Evolutionary conservation across 2,329 filamentous ascomycete genomes (phyloP).

Genomic region (Rhynchosporium agropyri): DNA sequence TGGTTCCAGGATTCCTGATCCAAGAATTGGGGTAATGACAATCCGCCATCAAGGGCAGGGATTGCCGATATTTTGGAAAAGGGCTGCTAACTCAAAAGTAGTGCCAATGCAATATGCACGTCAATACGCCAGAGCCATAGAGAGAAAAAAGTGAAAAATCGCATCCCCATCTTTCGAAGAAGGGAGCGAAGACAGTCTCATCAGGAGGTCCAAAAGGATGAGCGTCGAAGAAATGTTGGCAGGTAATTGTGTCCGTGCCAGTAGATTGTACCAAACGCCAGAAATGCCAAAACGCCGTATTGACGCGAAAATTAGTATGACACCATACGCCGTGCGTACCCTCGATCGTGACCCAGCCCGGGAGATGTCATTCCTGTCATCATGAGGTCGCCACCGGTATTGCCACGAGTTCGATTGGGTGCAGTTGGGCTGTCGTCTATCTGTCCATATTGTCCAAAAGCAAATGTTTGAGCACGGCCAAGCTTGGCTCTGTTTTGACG

Average conservation of each 20-base stretch:
- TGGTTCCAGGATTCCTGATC: slow-evolving; percentile 41
- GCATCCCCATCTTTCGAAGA: slow-evolving; percentile 33
- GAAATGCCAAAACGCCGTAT: slow-evolving; percentile 34
- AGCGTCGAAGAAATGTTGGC: slow-evolving; percentile 26
- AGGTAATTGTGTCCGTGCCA: slow-evolving; percentile 17
- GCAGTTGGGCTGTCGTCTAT: slow-evolving; percentile 63
- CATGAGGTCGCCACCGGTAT: slow-evolving; percentile 40
- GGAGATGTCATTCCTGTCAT: slow-evolving; percentile 46
- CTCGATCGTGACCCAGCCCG: slow-evolving; percentile 53
- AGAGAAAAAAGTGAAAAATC: slow-evolving; percentile 24
- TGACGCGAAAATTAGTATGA: slow-evolving; percentile 56
- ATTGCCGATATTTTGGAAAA: slow-evolving; percentile 23
- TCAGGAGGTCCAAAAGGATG: slow-evolving; percentile 23
- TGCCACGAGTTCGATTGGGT: slow-evolving; percentile 37
- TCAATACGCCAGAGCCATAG: slow-evolving; percentile 38
- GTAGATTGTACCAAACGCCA: slow-evolving; percentile 34
- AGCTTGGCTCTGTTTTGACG: slow-evolving; percentile 84
- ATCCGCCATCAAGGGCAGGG: slow-evolving; percentile 28
- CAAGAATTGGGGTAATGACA: slow-evolving; percentile 34
- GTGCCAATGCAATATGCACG: slow-evolving; percentile 39
- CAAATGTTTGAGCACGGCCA: slow-evolving; percentile 87
- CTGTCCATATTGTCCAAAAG: slow-evolving; percentile 72
- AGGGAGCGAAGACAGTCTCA: slow-evolving; percentile 13
- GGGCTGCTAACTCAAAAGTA: slow-evolving; percentile 36
- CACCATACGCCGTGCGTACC: slow-evolving; percentile 62